phyloP scores from a whole-genome alignment of 1,284 basidiomycete species.

The Puccinia sorghi region DNA sequence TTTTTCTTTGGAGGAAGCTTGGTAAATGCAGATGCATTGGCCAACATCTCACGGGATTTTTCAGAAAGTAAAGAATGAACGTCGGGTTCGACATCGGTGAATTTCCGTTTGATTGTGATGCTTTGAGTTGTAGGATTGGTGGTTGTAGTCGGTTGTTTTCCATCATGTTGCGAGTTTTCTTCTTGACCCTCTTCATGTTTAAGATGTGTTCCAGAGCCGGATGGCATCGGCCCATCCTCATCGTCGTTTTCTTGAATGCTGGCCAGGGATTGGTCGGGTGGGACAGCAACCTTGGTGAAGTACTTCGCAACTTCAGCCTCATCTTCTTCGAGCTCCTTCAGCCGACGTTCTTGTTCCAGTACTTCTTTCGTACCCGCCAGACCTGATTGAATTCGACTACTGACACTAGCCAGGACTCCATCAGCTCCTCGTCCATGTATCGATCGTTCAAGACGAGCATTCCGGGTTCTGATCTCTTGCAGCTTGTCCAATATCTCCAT shows the following conservation, averaged over 20 bases:
- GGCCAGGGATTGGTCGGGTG: background rate
- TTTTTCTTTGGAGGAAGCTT: conserved; percentile 44
- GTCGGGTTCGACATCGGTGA: conserved; percentile 56
- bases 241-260: background rate
- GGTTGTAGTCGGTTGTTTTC: background rate
- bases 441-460: conserved; percentile 79
- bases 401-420: conserved; percentile 52
- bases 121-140: conserved; percentile 63
- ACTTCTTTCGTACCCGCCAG: conserved; percentile 42
- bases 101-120: conserved; percentile 56
- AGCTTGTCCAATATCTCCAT: conserved; percentile 98
- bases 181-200: background rate
- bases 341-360: conserved; percentile 28
- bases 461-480: conserved; percentile 88
- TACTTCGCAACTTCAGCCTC: conserved; percentile 47
- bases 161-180: background rate
- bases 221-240: conserved; percentile 18
- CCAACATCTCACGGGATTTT: conserved; percentile 66
- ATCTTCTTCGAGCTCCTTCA: conserved; percentile 49
- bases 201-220: conserved; percentile 33
- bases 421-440: conserved; percentile 54
- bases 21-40: conserved; percentile 34
- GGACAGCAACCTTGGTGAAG: conserved; percentile 38
- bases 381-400: conserved; percentile 48
- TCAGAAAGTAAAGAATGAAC: conserved; percentile 68